Percentiles rank a stretch among this genome's conserved stretches.
Conservation (phyloP, 805 yeast species). For the Ogataea nakhonphanomensis region DNA sequence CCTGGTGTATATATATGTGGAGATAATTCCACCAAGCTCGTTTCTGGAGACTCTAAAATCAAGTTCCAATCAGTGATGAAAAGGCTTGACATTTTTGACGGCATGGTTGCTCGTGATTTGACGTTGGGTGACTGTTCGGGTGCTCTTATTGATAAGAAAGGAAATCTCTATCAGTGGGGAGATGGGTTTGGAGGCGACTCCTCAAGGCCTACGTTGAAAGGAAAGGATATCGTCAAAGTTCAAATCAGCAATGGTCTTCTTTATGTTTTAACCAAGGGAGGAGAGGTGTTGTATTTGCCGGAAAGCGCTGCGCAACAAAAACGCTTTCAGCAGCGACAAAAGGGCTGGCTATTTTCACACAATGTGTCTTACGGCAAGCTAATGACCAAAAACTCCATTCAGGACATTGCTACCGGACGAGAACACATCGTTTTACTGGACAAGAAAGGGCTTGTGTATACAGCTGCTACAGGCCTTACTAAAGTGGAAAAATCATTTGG, state of each 20-base stretch:
- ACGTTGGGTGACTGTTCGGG: slow-evolving; percentile 47
- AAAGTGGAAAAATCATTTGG: slow-evolving; percentile 54
- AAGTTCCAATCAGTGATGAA: slow-evolving; percentile 49
- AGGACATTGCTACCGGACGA: slow-evolving; percentile 53
- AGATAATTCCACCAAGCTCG: slow-evolving; percentile 40
- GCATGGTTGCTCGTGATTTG: slow-evolving; percentile 54
- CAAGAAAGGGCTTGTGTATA: slow-evolving; percentile 55
- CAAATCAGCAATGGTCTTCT: slow-evolving; percentile 52
- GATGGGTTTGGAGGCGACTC: slow-evolving; percentile 32
- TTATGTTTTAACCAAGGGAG: slow-evolving; percentile 44
- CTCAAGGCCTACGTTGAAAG: slow-evolving; percentile 38
- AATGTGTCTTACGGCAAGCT: slow-evolving; percentile 18
- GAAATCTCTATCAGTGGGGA: slow-evolving; percentile 77
- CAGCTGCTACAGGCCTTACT: slow-evolving; percentile 55
- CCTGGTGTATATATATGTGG: slow-evolving; percentile 71
- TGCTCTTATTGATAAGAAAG: slow-evolving; percentile 61
- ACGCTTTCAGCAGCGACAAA: slow-evolving; percentile 6
- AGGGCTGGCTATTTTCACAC: slow-evolving; percentile 16
- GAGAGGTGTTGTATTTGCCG: slow-evolving; percentile 44
- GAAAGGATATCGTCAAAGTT: slow-evolving; percentile 42
- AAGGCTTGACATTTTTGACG: slow-evolving; percentile 63
- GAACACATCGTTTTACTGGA: slow-evolving; percentile 68
- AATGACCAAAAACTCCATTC: slow-evolving; percentile 23
- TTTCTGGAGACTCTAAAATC: slow-evolving; percentile 23
- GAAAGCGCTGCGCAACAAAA: slow-evolving; percentile 26